Base-by-base conservation (phyloP, 345 rosid genomes). In the Pugionium dolabratum region DNA sequence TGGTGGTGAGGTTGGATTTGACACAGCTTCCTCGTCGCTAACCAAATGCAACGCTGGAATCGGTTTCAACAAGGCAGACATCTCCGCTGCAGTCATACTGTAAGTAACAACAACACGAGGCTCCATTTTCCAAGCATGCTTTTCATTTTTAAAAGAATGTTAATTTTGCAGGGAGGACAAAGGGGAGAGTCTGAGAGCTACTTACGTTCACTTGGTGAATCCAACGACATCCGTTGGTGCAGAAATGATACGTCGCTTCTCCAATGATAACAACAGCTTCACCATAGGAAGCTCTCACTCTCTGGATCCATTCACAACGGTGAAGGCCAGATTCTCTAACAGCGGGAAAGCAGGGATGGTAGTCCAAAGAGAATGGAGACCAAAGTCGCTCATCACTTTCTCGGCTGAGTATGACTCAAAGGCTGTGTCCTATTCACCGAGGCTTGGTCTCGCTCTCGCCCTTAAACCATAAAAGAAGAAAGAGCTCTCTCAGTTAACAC, bases 1-100 rank as follows among this genome's bases (percentile, higher is more conserved):
- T 28, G 97, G 97, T 40, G 91, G 95, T 34, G 92, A 90, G 69
- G 68, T 87, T 66, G 80, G 86, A 63, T 90, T 90, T 42, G 90
- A 90, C 81, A 81, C 95, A 18, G 82, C 85, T 71, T 85, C 95
- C 57, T 82, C 90, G 7, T 62, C 83, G 43, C 79, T 84, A 75
- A 83, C 81, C 35, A 85, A 84, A 70, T 87, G 80, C 75, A 87
- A 79, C 73, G 90, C 86, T 10, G 95, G 97, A 60, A 76, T 90
- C 60, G 74, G 82, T 72, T 62, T 84, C 76, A 85, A 77, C 83
- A 78, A 67, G 71, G 78, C 85, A 29, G 95, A 84, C 72, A 73
- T 85, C 64, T 78, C 94, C 59, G 82, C 78, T 56, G 83, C 95
- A 27, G 71, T 90, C 67, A 26, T 85, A 33, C 64, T 90, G 97